Conservation (phyloP, 495 filamentous ascomycete genomes). For the Letharia columbiana region DNA sequence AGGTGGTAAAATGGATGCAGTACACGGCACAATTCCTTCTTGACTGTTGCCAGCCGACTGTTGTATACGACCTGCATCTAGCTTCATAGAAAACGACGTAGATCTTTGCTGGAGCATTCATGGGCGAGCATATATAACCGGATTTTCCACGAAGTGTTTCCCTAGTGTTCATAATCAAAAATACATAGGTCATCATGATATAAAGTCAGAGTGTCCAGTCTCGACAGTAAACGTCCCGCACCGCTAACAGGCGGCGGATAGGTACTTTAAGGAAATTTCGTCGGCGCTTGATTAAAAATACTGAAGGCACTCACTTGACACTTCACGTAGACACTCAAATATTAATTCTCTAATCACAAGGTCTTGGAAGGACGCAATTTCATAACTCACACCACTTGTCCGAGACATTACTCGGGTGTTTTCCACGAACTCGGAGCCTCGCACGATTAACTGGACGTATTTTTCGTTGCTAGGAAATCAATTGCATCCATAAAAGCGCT, state of each 20-base stretch:
- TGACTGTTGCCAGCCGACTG: neutral
- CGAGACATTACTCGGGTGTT: neutral
- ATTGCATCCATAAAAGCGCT: conserved; percentile 17
- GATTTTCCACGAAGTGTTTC: neutral
- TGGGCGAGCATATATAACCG: neutral
- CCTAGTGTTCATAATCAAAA: too few species aligned
- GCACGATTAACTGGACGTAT: conserved; percentile 5
- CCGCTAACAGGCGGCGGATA: too few species aligned
- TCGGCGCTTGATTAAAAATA: too few species aligned
- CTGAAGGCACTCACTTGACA: neutral
- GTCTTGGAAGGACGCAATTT: neutral
- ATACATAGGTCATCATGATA: too few species aligned
- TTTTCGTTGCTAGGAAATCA: neutral
- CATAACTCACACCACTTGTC: neutral
- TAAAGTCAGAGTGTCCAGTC: too few species aligned
- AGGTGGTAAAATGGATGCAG: neutral
- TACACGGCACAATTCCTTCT: neutral
- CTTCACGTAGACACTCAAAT: conserved; percentile 2
- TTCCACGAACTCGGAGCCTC: conserved; percentile 1
- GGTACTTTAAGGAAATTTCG: too few species aligned
- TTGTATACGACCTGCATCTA: neutral
- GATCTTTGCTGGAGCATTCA: neutral
- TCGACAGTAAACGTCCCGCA: too few species aligned
- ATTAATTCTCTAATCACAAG: conserved; percentile 7
- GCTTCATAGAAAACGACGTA: neutral